Conservation (phyloP, 306 rosid species). For the Inga leiocalycina region DNA sequence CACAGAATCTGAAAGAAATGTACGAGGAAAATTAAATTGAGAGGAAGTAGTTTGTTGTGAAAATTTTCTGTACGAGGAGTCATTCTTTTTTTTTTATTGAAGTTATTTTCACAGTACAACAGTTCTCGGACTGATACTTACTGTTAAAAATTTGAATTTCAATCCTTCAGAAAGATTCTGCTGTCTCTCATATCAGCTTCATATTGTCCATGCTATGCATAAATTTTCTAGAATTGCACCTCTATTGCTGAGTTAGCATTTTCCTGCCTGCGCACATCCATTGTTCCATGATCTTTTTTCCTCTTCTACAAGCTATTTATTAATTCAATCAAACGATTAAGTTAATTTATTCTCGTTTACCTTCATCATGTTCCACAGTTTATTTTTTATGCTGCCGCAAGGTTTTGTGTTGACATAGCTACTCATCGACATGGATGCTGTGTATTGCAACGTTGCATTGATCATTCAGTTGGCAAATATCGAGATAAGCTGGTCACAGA, state of each 20-base stretch:
- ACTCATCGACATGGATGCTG: constrained; percentile 86
- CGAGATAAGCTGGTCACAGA: constrained; percentile 54
- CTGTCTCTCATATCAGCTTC: neutral
- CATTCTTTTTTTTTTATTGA: neutral
- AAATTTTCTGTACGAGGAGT: neutral
- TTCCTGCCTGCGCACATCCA: constrained; percentile 5
- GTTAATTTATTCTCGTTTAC: constrained; percentile 15
- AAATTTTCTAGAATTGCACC: neutral
- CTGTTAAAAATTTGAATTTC: neutral
- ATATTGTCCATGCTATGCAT: neutral
- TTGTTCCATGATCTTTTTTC: neutral
- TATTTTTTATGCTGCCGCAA: constrained; percentile 65
- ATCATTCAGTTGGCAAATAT: constrained; percentile 49
- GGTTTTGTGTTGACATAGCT: constrained; percentile 59
- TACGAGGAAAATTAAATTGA: neutral
- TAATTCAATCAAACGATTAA: constrained; percentile 4
- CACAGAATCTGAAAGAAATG: neutral
- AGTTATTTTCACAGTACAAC: neutral
- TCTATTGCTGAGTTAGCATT: neutral
- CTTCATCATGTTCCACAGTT: constrained; percentile 47
- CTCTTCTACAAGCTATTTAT: neutral
- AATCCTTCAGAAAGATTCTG: neutral
- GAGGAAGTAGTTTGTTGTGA: neutral
- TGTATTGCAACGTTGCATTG: constrained; percentile 74
- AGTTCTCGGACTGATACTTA: neutral